Conservation (phyloP, 2,329 filamentous ascomycete genomes). For the Rhinocladiella similis region DNA sequence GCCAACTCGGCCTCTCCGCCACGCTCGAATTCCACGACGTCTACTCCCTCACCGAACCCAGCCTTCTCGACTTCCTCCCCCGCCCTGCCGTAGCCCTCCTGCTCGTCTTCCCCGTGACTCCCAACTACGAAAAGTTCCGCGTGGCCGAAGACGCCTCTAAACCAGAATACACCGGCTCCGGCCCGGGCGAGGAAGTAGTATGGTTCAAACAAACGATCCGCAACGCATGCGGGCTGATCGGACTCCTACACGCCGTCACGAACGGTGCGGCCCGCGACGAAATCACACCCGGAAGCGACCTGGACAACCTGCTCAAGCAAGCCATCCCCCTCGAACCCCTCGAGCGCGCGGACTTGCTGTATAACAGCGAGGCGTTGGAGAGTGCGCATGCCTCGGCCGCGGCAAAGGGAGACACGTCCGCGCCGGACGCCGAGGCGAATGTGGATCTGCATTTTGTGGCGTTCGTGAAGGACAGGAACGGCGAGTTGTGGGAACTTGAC, state of each 20-base stretch:
- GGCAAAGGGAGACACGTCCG: conserved; percentile 71
- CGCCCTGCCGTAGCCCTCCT: conserved; percentile 85
- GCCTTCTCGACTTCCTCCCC: conserved; percentile 82
- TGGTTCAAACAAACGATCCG: conserved; percentile 97
- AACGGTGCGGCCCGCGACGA: conserved; percentile 71
- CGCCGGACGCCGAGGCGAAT: conserved; percentile 74
- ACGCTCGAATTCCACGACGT: conserved; percentile 83
- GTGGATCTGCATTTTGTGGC: conserved; percentile 96
- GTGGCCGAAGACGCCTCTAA: conserved; percentile 68
- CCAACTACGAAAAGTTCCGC: conserved; percentile 76
- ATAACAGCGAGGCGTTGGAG: conserved; percentile 74
- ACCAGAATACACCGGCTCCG: conserved; percentile 66
- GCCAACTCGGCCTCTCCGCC: conserved; percentile 79
- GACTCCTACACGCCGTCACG: conserved; percentile 74
- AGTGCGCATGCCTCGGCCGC: conserved; percentile 77
- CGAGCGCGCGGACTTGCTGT: conserved; percentile 71
- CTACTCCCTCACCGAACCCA: conserved; percentile 82
- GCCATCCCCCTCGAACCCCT: conserved; percentile 69
- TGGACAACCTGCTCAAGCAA: conserved; percentile 61
- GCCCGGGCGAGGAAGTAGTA: conserved; percentile 71
- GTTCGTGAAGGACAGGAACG: conserved; percentile 76
- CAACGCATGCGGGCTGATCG: conserved; percentile 91
- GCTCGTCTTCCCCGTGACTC: conserved; percentile 84
- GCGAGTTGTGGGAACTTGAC: conserved; percentile 78
- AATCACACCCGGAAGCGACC: conserved; percentile 53